These are phyloP conservation scores for Blastomyces emzantsi DNA, from an alignment of 2,329 filamentous ascomycete species.

Conservation along the genomic window DNA sequence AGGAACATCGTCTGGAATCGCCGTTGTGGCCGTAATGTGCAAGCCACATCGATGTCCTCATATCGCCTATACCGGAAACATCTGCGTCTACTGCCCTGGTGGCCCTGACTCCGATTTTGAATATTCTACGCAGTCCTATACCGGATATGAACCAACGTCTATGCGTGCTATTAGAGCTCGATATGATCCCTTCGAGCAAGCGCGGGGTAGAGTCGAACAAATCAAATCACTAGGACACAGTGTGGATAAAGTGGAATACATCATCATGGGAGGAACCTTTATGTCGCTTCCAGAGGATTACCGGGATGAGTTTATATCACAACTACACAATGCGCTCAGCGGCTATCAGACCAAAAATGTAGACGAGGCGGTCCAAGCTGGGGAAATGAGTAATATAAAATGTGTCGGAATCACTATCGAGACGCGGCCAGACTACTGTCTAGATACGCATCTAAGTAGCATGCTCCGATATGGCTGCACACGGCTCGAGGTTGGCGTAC, in stretches of 20 bases:
- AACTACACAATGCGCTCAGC: constrained; percentile 92
- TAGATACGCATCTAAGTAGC: constrained; percentile 87
- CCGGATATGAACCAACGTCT: constrained; percentile 94
- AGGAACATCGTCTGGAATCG: constrained; percentile 93
- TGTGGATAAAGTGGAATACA: constrained; percentile 98
- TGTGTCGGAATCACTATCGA: constrained; percentile 99
- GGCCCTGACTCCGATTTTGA: constrained; percentile 98
- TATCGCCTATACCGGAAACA: constrained; percentile 97
- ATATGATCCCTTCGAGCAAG: constrained; percentile 97
- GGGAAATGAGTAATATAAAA: constrained; percentile 94
- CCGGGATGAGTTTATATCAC: constrained; percentile 85
- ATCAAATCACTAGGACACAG: constrained; percentile 92
- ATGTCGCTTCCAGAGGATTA: constrained; percentile 92
- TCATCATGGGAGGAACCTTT: constrained; percentile 99
- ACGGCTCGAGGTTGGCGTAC: constrained; percentile 85
- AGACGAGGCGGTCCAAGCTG: constrained; percentile 87
- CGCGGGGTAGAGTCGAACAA: constrained; percentile 89
- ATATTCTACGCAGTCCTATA: constrained; percentile 98
- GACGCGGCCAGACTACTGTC: constrained; percentile 90
- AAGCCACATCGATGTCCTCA: constrained; percentile 97
- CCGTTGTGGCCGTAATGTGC: constrained; percentile 98
- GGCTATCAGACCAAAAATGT: constrained; percentile 92
- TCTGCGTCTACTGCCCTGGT: constrained; percentile 97
- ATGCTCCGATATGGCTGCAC: constrained; percentile 99
- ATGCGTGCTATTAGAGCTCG: constrained; percentile 96